Evolutionary conservation across 2,329 filamentous ascomycete genomes (phyloP).

Genomic region (Phyllachora maydis): DNA sequence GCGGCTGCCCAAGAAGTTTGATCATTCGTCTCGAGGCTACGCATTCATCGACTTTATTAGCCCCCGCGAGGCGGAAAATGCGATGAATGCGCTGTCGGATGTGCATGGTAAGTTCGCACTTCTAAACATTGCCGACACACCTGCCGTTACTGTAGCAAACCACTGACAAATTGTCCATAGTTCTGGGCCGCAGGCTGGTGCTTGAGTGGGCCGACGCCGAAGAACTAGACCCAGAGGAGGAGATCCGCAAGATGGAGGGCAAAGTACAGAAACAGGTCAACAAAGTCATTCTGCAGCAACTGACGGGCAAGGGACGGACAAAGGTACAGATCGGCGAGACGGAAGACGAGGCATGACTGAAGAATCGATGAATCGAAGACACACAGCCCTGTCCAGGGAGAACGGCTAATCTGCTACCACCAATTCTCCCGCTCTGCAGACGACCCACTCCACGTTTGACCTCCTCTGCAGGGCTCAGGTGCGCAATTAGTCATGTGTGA

Average conservation of each 20-base stretch:
- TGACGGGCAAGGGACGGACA: slow-evolving; percentile 64
- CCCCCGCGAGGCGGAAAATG: slow-evolving; percentile 69
- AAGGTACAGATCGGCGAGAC: slow-evolving; percentile 75
- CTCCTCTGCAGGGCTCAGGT: too few relatives aligned
- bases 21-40: slow-evolving; percentile 74
- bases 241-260: slow-evolving; percentile 92
- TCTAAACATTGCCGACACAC: too few relatives aligned
- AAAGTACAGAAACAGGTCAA: slow-evolving; percentile 83
- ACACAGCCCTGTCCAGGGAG: too few relatives aligned
- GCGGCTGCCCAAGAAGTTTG: slow-evolving; percentile 87
- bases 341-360: too few relatives aligned
- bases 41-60: slow-evolving; percentile 94
- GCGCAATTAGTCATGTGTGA: too few relatives aligned
- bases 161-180: too few relatives aligned
- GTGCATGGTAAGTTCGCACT: too few relatives aligned
- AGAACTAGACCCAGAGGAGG: slow-evolving; percentile 77
- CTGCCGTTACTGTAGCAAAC: too few relatives aligned
- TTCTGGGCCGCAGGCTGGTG: slow-evolving; percentile 74
- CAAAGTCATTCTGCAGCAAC: slow-evolving; percentile 74
- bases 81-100: slow-evolving; percentile 74
- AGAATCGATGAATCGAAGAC: too few relatives aligned
- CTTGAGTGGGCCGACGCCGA: slow-evolving; percentile 84
- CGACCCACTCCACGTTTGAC: too few relatives aligned
- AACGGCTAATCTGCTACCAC: too few relatives aligned
- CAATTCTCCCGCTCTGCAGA: too few relatives aligned